A percentile compares a stretch with the other conserved stretches of the same genome.
These are phyloP conservation scores for Alternaria angustiovoidea DNA, from an alignment of 2,329 filamentous ascomycete genomes.

Conservation along the genomic window DNA sequence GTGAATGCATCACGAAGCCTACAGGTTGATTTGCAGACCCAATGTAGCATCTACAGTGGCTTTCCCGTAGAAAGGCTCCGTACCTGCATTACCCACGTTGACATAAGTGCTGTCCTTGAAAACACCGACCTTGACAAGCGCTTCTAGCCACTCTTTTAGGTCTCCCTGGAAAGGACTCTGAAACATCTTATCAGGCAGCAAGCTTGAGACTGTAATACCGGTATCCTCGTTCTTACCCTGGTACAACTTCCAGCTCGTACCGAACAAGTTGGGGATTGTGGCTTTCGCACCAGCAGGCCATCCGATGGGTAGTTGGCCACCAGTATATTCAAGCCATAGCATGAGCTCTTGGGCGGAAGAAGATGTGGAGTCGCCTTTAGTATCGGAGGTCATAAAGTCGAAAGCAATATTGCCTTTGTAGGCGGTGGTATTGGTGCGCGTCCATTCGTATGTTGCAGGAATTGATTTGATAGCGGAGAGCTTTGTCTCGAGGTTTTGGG, in stretches of 20 bases:
- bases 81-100: conserved; percentile 56
- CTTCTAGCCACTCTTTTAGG: conserved; percentile 54
- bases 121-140: conserved; percentile 49
- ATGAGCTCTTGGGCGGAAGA: conserved; percentile 53
- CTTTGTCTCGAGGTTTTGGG: conserved; percentile 52
- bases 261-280: conserved; percentile 36
- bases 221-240: conserved; percentile 54
- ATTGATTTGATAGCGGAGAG: conserved; percentile 52
- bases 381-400: conserved; percentile 57
- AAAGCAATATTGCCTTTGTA: conserved; percentile 57
- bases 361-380: conserved; percentile 54
- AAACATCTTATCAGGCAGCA: conserved; percentile 52
- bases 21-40: conserved; percentile 31
- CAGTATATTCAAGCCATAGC: conserved; percentile 58
- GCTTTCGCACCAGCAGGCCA: conserved; percentile 37
- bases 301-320: conserved; percentile 56
- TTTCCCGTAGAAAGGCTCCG: conserved; percentile 33
- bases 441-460: conserved; percentile 54
- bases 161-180: conserved; percentile 51
- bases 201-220: conserved; percentile 53
- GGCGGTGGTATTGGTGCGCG: conserved; percentile 50
- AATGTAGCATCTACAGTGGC: conserved; percentile 30
- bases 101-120: conserved; percentile 52
- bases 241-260: conserved; percentile 55
- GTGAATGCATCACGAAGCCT: neutral